Conservation (phyloP, 306 rosid species). For the Cucumis hystrix region DNA sequence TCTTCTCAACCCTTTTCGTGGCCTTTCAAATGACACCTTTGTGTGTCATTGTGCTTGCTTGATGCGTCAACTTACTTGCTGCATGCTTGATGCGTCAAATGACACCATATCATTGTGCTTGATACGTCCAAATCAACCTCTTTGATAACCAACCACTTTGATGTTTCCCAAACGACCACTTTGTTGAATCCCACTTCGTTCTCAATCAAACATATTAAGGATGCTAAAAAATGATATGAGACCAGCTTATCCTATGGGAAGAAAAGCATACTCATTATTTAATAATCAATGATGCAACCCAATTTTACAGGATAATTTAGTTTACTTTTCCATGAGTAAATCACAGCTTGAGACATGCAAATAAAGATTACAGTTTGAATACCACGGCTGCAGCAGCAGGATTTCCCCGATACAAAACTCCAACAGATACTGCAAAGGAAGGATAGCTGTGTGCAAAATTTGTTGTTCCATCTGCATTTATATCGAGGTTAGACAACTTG, state of each 20-base stretch:
- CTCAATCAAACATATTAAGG: not conserved
- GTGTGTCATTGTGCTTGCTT: not conserved
- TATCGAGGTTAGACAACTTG: conserved; percentile 17
- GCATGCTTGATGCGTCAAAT: too few relatives aligned
- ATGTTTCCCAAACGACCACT: too few relatives aligned
- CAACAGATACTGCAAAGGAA: conserved; percentile 88
- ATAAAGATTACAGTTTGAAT: not conserved
- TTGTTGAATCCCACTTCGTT: not conserved
- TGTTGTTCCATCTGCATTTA: conserved; percentile 76
- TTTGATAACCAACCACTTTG: not conserved
- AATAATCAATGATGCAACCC: not conserved
- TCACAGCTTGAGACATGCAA: conserved; percentile 1
- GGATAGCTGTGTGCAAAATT: conserved; percentile 95
- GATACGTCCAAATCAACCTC: not conserved
- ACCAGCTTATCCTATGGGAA: not conserved
- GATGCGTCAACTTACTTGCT: not conserved
- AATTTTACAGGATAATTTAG: not conserved
- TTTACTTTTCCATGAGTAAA: not conserved
- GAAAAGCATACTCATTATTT: not conserved
- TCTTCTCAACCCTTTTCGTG: not conserved
- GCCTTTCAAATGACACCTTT: not conserved
- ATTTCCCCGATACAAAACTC: conserved; percentile 74
- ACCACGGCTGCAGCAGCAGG: conserved; percentile 97
- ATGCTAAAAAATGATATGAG: not conserved
- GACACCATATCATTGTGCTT: not conserved